Evolutionary conservation across 768 basidiomycete species (phyloP), one percentile per base, ranked within the genome.

Genomic region (Rhizopogon vesiculosus): DNA sequence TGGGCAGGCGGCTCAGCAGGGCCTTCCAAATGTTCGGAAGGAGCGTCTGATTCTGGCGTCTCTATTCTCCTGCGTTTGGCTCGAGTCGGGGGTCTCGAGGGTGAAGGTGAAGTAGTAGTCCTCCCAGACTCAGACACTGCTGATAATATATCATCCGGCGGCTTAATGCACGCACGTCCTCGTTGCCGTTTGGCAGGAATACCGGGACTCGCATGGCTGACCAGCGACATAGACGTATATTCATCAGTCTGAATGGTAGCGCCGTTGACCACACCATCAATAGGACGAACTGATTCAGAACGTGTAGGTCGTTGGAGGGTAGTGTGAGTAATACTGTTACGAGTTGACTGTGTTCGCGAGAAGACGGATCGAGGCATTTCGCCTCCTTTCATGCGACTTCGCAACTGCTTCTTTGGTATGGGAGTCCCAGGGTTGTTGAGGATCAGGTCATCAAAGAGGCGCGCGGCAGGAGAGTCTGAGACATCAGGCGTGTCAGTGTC

Each of bases 31-130:
- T 42, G 48, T 50, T 58, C 55, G 15, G 55, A 29, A 13, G 64
- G 45, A 42, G 54, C 28, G 35, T 43, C 55, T 12, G 52, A 51
- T 54, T 72, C 76, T 15, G 76, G 69, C 1, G 72, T 74, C 51
- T 76, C 74, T 5, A 77, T 64, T 58, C 75, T 73, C 62, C 74
- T 69, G 42, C 80, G 76, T 66, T 83, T 83, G 56, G 74, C 71
- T 43, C 73, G 65, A 6, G 73, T 62, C 29, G 59, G 7, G 33
- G 64, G 35, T 54, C 59, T 63, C 31, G 66, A 52, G 5, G 62
- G 54, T 22, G 59, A 58, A 25, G 58, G 51, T 33, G 52, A 40
- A 15, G 51, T n/a, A 18, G 51, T 49, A n/a, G 31, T 49, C 51
- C 49, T 53, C 49, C 38, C 48, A 16, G 46, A 33, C 19, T 55